phyloP scores from a whole-genome alignment of 306 rosid genomes.

The Prinsepia uniflora region DNA sequence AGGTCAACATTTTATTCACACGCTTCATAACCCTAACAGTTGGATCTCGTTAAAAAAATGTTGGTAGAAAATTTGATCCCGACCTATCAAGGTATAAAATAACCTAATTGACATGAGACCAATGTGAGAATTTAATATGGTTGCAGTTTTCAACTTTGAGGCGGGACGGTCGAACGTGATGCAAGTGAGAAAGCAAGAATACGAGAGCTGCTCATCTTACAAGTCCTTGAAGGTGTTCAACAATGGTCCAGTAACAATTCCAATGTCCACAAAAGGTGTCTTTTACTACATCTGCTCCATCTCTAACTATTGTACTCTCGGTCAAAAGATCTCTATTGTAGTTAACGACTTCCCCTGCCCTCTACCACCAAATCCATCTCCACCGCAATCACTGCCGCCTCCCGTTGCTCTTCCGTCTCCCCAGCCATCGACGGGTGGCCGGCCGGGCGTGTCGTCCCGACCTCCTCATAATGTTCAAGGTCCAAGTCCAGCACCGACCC shows the following conservation, averaged over 20 bases:
- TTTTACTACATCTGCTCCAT: conserved; percentile 36
- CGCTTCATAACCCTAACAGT: too few relatives aligned
- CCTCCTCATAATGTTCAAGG: not conserved
- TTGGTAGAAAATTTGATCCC: not conserved
- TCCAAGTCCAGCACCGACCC: conserved; percentile 13
- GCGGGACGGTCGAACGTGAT: conserved; percentile 32
- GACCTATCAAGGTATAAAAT: not conserved
- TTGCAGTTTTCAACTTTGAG: conserved; percentile 38
- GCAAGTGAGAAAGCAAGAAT: conserved; percentile 41
- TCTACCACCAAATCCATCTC: conserved; percentile 5
- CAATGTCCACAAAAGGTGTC: conserved; percentile 23
- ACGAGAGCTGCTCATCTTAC: conserved; percentile 37
- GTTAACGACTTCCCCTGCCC: conserved; percentile 25
- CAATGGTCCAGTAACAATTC: conserved; percentile 31
- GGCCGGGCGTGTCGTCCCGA: not conserved
- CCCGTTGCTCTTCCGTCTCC: conserved; percentile 15
- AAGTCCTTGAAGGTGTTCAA: conserved; percentile 23
- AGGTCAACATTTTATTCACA: too few relatives aligned
- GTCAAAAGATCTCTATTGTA: conserved; percentile 31
- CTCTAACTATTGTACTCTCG: conserved; percentile 39
- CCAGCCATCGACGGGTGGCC: not conserved
- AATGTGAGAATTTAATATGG: not conserved
- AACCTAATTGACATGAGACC: not conserved
- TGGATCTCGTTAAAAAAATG: too few relatives aligned
- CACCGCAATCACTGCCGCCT: not conserved